phyloP scores from a whole-genome alignment of 495 filamentous ascomycete genomes.

The Chaetomium cochliodes region DNA sequence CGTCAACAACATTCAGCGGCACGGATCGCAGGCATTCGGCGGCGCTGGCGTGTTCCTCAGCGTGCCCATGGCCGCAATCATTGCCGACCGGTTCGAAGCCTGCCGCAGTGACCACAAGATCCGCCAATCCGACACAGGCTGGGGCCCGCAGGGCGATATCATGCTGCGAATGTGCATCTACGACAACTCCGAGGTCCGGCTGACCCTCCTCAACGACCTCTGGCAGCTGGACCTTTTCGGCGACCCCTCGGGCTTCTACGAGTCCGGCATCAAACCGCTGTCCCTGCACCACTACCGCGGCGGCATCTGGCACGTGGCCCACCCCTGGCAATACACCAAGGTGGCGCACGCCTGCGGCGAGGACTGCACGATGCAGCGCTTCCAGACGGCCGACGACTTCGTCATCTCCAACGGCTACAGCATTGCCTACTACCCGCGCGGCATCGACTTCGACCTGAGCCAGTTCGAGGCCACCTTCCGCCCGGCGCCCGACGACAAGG shows the following conservation, averaged over 20 bases:
- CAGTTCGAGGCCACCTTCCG: slow-evolving; percentile 65
- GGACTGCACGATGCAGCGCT: slow-evolving; percentile 64
- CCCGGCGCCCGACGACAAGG: slow-evolving; percentile 53
- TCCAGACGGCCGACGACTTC: slow-evolving; percentile 62
- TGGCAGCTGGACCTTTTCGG: slow-evolving; percentile 67
- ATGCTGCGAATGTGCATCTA: slow-evolving; percentile 67
- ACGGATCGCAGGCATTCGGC: slow-evolving; percentile 69
- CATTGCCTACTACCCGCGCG: slow-evolving; percentile 60
- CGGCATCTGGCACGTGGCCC: slow-evolving; percentile 50
- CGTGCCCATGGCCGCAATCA: slow-evolving; percentile 56
- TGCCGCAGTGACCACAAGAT: slow-evolving; percentile 54
- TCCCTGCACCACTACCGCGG: slow-evolving; percentile 66
- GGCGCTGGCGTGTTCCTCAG: slow-evolving; percentile 72
- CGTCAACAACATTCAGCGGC: slow-evolving; percentile 63
- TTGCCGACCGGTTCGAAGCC: slow-evolving; percentile 58
- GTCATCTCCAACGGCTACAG: slow-evolving; percentile 67
- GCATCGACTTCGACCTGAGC: slow-evolving; percentile 57
- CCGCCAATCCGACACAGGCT: slow-evolving; percentile 52
- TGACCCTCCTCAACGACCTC: slow-evolving; percentile 61
- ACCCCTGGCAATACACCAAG: slow-evolving; percentile 64
- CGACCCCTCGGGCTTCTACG: slow-evolving; percentile 66
- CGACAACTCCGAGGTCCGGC: slow-evolving; percentile 57
- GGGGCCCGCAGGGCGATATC: slow-evolving; percentile 61
- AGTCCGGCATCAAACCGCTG: slow-evolving; percentile 62
- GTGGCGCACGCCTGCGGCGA: slow-evolving; percentile 62